Conservation (phyloP, 306 rosid genomes). For the Comarum palustre region DNA sequence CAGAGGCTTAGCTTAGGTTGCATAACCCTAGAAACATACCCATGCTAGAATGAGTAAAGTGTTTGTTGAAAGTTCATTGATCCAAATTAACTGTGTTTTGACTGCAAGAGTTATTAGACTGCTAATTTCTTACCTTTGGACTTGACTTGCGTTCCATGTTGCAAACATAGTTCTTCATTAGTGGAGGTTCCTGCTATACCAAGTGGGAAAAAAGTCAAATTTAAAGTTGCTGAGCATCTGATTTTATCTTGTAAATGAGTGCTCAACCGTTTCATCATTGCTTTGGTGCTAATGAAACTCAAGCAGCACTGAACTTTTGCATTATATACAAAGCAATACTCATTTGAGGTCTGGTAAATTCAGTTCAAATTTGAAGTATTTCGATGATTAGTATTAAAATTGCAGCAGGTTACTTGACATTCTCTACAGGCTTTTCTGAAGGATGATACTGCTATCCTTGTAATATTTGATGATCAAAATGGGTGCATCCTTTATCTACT, state of each 20-base stretch:
- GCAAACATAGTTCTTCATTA: constrained; percentile 20
- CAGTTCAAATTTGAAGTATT: constrained; percentile 38
- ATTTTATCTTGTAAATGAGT: constrained; percentile 9
- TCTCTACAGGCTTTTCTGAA: constrained; percentile 96
- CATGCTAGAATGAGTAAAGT: constrained; percentile 4
- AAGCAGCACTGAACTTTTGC: constrained; percentile 23
- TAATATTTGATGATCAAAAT: constrained; percentile 94
- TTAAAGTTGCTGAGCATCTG: neutral
- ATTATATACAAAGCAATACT: constrained; percentile 19
- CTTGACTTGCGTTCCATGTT: constrained; percentile 6
- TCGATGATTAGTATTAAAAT: constrained; percentile 60
- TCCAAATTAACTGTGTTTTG: constrained; percentile 16
- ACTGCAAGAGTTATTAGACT: constrained; percentile 15
- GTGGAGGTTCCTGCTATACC: neutral
- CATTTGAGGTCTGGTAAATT: constrained; percentile 26
- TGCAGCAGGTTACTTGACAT: constrained; percentile 89
- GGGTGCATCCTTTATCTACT: constrained; percentile 91
- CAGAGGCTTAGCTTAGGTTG: neutral
- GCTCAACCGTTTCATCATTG: constrained; percentile 13
- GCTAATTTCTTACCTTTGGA: neutral
- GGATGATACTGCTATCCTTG: constrained; percentile 99
- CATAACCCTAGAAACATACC: neutral
- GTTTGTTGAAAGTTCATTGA: neutral
- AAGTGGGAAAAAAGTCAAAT: neutral
- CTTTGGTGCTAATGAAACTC: constrained; percentile 32